A percentile compares a stretch with the other conserved stretches of the same genome.
Evolutionary conservation across 768 basidiomycete species (phyloP).

Genomic region (Phaeolepiota aurea): DNA sequence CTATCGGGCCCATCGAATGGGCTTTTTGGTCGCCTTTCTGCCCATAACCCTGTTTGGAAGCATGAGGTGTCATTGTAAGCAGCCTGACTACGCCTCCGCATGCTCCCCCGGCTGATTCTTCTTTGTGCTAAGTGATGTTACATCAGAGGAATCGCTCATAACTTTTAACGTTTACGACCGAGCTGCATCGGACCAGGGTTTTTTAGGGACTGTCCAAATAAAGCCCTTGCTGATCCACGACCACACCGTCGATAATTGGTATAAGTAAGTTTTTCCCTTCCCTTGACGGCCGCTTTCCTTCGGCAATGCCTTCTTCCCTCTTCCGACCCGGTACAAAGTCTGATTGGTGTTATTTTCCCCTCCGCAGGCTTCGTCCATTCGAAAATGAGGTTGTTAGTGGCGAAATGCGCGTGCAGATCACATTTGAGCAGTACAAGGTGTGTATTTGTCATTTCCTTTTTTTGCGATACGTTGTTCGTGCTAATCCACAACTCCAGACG

Average conservation of each 20-base stretch:
- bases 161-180: constrained; percentile 91
- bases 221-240: constrained; percentile 89
- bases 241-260: constrained; percentile 95
- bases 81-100: constrained; percentile 1
- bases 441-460: constrained; percentile 14
- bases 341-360: constrained; percentile 2
- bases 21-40: constrained; percentile 58
- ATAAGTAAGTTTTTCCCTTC: constrained; percentile 56
- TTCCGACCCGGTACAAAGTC: constrained; percentile 4
- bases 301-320: constrained; percentile 9
- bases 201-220: constrained; percentile 87
- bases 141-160: constrained; percentile 75
- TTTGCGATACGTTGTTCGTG: constrained; percentile 4
- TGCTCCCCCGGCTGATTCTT: constrained; percentile 5
- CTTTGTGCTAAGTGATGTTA: constrained; percentile 72
- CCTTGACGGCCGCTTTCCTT: constrained; percentile 8
- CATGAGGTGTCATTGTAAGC: constrained; percentile 97
- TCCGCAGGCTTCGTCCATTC: constrained; percentile 56
- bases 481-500: constrained; percentile 37
- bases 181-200: constrained; percentile 71
- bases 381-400: constrained; percentile 83
- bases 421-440: constrained; percentile 88
- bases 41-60: constrained; percentile 96
- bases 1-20: constrained; percentile 23
- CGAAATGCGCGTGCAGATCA: constrained; percentile 91